phyloP scores from a whole-genome alignment of 306 rosid species.

The Acacia acuminata region DNA sequence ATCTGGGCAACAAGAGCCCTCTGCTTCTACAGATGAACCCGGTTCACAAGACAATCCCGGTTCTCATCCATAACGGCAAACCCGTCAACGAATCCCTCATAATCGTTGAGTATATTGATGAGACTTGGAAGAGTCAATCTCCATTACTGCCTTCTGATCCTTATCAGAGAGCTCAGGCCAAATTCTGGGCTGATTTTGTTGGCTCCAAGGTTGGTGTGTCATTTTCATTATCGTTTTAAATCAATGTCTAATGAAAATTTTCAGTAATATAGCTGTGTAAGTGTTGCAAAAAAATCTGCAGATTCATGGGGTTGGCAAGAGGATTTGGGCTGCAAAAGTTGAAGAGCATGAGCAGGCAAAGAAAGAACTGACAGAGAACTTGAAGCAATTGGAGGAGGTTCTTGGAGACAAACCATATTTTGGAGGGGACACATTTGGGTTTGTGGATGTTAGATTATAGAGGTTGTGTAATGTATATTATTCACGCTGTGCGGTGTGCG shows the following conservation, averaged over 20 bases:
- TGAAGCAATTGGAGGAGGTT: slow-evolving; percentile 46
- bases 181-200: slow-evolving; percentile 46
- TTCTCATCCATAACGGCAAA: slow-evolving; percentile 40
- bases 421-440: slow-evolving; percentile 56
- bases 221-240: neutral
- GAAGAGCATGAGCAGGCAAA: slow-evolving; percentile 44
- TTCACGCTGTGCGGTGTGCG: too few species aligned
- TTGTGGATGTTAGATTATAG: too few species aligned
- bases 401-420: slow-evolving; percentile 53
- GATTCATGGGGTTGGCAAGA: slow-evolving; percentile 37
- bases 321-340: slow-evolving; percentile 34
- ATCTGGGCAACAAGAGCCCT: neutral
- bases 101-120: neutral
- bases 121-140: neutral
- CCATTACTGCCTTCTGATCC: slow-evolving; percentile 39
- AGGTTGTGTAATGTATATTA: too few species aligned
- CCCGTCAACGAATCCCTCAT: neutral
- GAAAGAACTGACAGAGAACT: slow-evolving; percentile 35
- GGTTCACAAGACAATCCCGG: slow-evolving; percentile 38
- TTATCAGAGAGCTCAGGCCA: slow-evolving; percentile 40
- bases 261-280: too few species aligned
- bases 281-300: slow-evolving; percentile 10
- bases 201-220: slow-evolving; percentile 25
- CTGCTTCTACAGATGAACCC: slow-evolving; percentile 41
- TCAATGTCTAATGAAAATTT: neutral